Percentiles rank a stretch among this genome's conserved stretches.
These are phyloP conservation scores for Mucor irregularis DNA, from an alignment of 371 early-diverging fungal genomes.

Conservation along the genomic window DNA sequence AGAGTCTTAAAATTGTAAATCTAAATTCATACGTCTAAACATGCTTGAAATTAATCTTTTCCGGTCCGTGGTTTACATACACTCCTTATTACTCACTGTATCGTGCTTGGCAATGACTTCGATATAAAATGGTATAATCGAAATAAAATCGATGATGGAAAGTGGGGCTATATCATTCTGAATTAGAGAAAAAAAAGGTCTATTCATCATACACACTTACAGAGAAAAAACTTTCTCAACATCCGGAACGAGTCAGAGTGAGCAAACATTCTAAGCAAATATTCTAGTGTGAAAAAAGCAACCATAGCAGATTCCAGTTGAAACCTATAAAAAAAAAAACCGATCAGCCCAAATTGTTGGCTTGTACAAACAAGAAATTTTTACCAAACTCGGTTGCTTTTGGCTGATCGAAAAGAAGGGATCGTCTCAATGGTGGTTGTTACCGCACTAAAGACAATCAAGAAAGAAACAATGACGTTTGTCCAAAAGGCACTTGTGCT, in stretches of 20 bases:
- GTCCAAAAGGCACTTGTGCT: slow-evolving; percentile 70
- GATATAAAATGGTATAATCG: slow-evolving; percentile 83
- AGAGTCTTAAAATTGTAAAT: slow-evolving; percentile 78
- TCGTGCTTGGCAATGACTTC: slow-evolving; percentile 68
- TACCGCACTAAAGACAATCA: slow-evolving; percentile 75
- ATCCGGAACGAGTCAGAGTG: slow-evolving; percentile 21
- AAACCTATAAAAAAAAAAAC: slow-evolving; percentile 56
- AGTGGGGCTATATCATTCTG: slow-evolving; percentile 53
- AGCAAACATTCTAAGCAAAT: slow-evolving; percentile 60
- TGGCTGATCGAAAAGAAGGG: slow-evolving; percentile 69
- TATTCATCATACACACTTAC: slow-evolving; percentile 27
- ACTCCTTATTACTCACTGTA: slow-evolving; percentile 48
- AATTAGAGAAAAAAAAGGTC: neutral
- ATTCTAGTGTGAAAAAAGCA: slow-evolving; percentile 76
- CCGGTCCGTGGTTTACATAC: neutral
- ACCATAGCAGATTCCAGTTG: slow-evolving; percentile 75
- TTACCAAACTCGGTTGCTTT: slow-evolving; percentile 62
- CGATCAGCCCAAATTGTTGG: too few relatives aligned
- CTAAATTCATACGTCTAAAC: slow-evolving; percentile 76
- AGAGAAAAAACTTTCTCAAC: slow-evolving; percentile 26
- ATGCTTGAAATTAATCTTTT: neutral
- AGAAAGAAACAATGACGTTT: slow-evolving; percentile 73
- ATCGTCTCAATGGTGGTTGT: slow-evolving; percentile 87
- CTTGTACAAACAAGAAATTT: too few relatives aligned
- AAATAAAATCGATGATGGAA: slow-evolving; percentile 76